phyloP scores from a whole-genome alignment of 2,329 filamentous ascomycete species.

The Akanthomyces dipterigenus region DNA sequence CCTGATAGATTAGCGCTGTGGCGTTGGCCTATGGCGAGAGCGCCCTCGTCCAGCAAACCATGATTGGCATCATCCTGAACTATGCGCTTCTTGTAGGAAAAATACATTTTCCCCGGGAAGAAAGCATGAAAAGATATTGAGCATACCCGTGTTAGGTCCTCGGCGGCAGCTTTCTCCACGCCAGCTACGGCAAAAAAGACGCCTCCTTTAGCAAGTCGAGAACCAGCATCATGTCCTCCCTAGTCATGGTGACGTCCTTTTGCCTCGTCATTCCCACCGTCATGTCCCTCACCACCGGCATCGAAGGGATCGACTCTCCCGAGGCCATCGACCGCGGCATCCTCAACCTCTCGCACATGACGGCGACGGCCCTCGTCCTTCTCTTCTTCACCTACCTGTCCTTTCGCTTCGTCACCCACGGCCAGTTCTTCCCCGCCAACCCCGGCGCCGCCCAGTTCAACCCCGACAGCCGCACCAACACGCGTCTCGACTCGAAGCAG shows the following conservation, averaged over 20 bases:
- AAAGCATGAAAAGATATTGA: not conserved
- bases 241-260: conserved; percentile 15
- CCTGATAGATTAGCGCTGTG: conserved; percentile 1
- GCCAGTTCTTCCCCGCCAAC: conserved; percentile 13
- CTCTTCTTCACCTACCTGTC: conserved; percentile 15
- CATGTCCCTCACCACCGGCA: conserved; percentile 10
- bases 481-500: conserved; percentile 2
- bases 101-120: too few species aligned
- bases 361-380: conserved; percentile 12
- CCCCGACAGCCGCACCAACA: conserved; percentile 11
- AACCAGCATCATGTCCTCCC: conserved; percentile 16
- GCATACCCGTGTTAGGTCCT: conserved; percentile 6
- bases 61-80: conserved; percentile 15
- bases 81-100: conserved; percentile 11
- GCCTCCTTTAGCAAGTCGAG: conserved; percentile 13
- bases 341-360: conserved; percentile 14
- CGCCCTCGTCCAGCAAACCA: conserved; percentile 12
- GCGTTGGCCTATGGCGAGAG: conserved; percentile 2
- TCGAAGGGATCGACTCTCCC: not conserved
- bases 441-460: conserved; percentile 6
- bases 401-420: conserved; percentile 15
- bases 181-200: conserved; percentile 15
- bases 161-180: conserved; percentile 14
- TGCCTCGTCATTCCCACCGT: conserved; percentile 15
- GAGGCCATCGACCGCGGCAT: conserved; percentile 8